A percentile compares a stretch with the other conserved stretches of the same genome.
phyloP scores from a whole-genome alignment of 352 stramenopile genomes.

The Phytopythium montanum region DNA sequence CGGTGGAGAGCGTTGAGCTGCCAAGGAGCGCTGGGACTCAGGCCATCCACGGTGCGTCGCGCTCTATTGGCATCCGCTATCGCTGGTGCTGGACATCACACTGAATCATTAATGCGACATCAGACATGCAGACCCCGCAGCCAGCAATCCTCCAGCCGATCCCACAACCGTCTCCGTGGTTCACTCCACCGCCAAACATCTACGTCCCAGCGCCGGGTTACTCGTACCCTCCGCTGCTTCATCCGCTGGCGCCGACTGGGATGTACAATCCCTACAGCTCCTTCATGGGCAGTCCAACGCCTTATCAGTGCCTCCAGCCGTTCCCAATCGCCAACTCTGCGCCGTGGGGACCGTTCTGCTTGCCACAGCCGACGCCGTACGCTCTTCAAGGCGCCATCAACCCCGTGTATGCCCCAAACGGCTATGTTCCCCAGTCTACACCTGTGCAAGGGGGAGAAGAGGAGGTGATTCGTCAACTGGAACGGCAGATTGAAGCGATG shows the following conservation, averaged over 20 bases:
- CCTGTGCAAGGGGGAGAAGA: slow-evolving; percentile 12
- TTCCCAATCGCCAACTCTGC: not conserved
- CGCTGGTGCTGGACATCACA: not conserved
- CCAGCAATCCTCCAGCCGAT: not conserved
- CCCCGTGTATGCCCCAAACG: not conserved
- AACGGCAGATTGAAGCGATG: slow-evolving; percentile 22
- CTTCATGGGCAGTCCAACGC: not conserved
- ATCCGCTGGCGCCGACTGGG: not conserved
- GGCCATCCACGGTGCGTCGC: not conserved
- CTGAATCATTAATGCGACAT: not conserved
- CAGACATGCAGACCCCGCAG: not conserved
- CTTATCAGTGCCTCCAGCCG: not conserved
- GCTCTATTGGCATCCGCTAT: not conserved
- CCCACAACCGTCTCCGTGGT: not conserved
- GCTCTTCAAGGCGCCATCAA: not conserved
- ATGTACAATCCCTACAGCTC: not conserved
- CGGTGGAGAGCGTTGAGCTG: slow-evolving; percentile 1
- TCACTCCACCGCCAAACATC: not conserved
- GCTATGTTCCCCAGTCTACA: not conserved
- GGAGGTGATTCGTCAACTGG: slow-evolving; percentile 18
- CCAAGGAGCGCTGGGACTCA: slow-evolving; percentile 4
- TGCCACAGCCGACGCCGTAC: not conserved
- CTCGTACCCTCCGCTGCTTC: not conserved
- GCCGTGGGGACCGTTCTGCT: not conserved
- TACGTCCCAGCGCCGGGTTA: not conserved